Conservation (phyloP, 495 filamentous ascomycete genomes). For the Hypoxylon cercidicola region DNA sequence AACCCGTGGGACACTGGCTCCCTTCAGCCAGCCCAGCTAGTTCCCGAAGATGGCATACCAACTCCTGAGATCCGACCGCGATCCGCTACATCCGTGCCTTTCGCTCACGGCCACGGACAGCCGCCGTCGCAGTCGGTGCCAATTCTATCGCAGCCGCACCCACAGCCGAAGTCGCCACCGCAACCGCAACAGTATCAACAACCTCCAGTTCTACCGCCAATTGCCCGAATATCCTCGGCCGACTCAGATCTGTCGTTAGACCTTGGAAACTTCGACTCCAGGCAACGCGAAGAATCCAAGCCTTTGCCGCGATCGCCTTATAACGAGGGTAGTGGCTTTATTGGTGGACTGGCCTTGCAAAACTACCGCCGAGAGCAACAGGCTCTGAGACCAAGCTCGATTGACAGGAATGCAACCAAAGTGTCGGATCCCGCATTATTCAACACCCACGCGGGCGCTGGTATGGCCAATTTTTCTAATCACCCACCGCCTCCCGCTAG, state of each 20-base stretch:
- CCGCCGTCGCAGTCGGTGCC: conserved; percentile 27
- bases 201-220: conserved; percentile 59
- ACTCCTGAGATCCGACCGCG: conserved; percentile 53
- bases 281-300: conserved; percentile 44
- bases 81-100: conserved; percentile 49
- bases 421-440: conserved; percentile 34
- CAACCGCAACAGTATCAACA: conserved; percentile 28
- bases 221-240: conserved; percentile 56
- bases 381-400: conserved; percentile 33
- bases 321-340: conserved; percentile 48
- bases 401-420: conserved; percentile 32
- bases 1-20: conserved; percentile 50
- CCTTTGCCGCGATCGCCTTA: conserved; percentile 40
- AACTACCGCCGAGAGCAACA: conserved; percentile 49
- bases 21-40: conserved; percentile 50
- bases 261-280: conserved; percentile 27
- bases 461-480: conserved; percentile 10
- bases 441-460: conserved; percentile 22
- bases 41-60: conserved; percentile 51
- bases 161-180: conserved; percentile 48
- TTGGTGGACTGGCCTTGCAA: conserved; percentile 54
- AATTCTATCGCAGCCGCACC: conserved; percentile 41
- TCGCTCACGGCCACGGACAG: conserved; percentile 39
- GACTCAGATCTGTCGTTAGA: conserved; percentile 43
- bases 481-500: conserved; percentile 41